Percentiles rank a stretch among this genome's conserved stretches.
Evolutionary conservation across 768 basidiomycete genomes (phyloP).

Genomic region (Boletus vermiculosoides): DNA sequence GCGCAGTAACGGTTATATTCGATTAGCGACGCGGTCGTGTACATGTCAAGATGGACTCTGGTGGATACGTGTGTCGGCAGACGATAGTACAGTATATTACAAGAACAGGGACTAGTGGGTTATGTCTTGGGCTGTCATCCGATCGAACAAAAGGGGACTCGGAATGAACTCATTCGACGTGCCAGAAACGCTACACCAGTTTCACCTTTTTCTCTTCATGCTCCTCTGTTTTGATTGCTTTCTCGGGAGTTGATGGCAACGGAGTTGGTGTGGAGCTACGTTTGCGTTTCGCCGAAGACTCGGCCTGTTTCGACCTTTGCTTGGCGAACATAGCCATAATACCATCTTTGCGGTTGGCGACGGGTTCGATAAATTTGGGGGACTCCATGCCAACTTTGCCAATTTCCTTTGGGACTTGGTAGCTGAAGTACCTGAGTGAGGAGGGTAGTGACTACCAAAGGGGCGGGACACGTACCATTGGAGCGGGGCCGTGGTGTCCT

Average conservation of each 20-base stretch:
- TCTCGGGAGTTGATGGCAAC: not conserved
- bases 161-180: not conserved
- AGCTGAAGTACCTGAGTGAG: slow-evolving; percentile 45
- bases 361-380: slow-evolving; percentile 75
- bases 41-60: not conserved
- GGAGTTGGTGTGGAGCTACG: slow-evolving; percentile 22
- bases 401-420: slow-evolving; percentile 85
- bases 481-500: slow-evolving; percentile 48
- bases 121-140: not conserved
- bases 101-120: not conserved
- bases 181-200: not conserved
- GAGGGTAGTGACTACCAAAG: not conserved
- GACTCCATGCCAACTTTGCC: slow-evolving; percentile 89
- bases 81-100: slow-evolving; percentile 13
- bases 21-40: not conserved
- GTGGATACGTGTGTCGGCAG: not conserved
- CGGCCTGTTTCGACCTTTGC: slow-evolving; percentile 40
- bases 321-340: slow-evolving; percentile 81
- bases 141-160: not conserved
- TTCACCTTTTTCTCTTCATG: slow-evolving; percentile 25
- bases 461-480: slow-evolving; percentile 55
- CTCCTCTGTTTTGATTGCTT: slow-evolving; percentile 9
- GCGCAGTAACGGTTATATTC: too few relatives aligned
- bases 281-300: slow-evolving; percentile 27
- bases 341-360: slow-evolving; percentile 78